Evolutionary conservation across 208 protist species (phyloP), one percentile per base, ranked within the genome.

Genomic region (Zelonia costaricensis): DNA sequence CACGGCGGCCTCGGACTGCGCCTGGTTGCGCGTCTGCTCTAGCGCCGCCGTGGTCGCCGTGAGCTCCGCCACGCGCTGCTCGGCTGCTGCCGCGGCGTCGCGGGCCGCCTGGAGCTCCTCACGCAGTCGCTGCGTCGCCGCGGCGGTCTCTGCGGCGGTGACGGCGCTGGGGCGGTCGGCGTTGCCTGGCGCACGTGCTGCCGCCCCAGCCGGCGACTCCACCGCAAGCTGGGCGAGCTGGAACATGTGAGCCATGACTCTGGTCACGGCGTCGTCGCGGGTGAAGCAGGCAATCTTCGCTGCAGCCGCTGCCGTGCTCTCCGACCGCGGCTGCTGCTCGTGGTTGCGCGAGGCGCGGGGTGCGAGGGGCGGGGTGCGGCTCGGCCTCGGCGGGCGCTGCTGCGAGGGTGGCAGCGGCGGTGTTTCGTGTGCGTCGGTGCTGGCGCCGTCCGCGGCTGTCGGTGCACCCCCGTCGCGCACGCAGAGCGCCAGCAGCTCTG

Each of bases 201-300:
- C 52, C 20, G 47, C 35, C 40, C 49, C 63, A 5, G 39, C 20
- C 35, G 43, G 15, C 22, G 15, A 4, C 40, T 74, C 66, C 0
- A 62, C 62, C 12, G 56, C 65, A 25, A 65, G 28, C 45, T 84
- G 78, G 22, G 74, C 80, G 10, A 91, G 53, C 35, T 74, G 76
- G 55, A 94, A 86, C 84, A 94, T 94, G 69, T 90, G 74, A 38
- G 64, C 60, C 51, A 94, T 82, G 25, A 94, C 82, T 51, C 75
- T 80, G 15, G 86, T 72, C 23, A 84, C 63, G 6, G 61, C 67
- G 15, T 70, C 71, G 46, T 91, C 80, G 22, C 64, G 36, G 0
- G 46, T 56, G 54, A 94, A 91, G 69, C 75, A 68, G 9, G 77
- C 80, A 12, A 91, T 62, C 48, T 72, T 84, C 4, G 67, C 1